Conservation (phyloP, 129 eudicot species). For the Rutidosis leptorrhynchoides region DNA sequence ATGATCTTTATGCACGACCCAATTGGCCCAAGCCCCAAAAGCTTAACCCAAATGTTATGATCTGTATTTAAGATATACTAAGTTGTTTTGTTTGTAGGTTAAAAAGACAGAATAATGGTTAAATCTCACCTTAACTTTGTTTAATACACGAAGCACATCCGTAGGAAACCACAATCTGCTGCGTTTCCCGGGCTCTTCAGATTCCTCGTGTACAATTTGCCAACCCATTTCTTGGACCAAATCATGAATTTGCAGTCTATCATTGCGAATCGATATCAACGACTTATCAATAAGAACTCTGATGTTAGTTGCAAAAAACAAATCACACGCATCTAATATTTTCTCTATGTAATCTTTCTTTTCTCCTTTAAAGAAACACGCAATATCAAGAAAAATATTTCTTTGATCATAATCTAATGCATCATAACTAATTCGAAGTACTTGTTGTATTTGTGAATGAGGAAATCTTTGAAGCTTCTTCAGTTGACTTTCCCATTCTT, state of each 20-base stretch:
- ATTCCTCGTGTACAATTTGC: conserved; percentile 34
- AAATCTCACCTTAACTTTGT: conserved; percentile 27
- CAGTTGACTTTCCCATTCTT: conserved; percentile 34
- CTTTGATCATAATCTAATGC: conserved; percentile 29
- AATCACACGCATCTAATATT: conserved; percentile 36
- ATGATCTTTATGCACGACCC: too few relatives aligned
- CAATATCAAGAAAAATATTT: conserved; percentile 38
- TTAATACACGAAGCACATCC: conserved; percentile 34
- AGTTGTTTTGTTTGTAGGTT: too few relatives aligned
- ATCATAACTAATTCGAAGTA: conserved; percentile 35
- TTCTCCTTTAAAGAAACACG: conserved; percentile 40
- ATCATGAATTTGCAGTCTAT: conserved; percentile 33
- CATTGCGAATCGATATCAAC: conserved; percentile 10
- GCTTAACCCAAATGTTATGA: too few relatives aligned
- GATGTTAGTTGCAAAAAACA: conserved; percentile 29
- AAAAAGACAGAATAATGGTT: background rate
- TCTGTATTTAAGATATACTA: too few relatives aligned
- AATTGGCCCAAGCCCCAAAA: too few relatives aligned
- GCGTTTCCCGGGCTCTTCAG: conserved; percentile 26
- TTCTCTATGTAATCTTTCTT: conserved; percentile 24
- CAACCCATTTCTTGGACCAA: conserved; percentile 50
- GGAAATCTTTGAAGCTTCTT: conserved; percentile 25
- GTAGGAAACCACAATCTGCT: conserved; percentile 36
- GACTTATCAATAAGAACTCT: conserved; percentile 35
- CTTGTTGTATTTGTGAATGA: conserved; percentile 27